Evolutionary conservation across 805 yeast species (phyloP), one percentile per base, ranked within the genome.

Genomic region (Pichia paraexigua): DNA sequence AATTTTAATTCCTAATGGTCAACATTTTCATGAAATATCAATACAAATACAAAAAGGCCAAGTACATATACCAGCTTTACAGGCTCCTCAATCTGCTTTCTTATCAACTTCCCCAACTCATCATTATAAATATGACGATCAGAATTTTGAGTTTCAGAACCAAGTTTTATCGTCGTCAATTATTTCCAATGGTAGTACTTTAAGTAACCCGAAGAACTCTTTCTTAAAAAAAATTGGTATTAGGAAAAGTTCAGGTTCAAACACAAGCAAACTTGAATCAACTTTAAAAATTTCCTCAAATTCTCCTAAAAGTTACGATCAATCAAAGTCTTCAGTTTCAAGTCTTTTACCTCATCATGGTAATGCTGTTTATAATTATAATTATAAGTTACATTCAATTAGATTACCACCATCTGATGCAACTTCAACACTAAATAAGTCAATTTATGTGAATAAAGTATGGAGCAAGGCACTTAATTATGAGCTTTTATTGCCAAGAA

Each of bases 381-480:
- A 64, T 5, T 60, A 63, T 32, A 65, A 69, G 42, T 59, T 78
- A 35, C 82, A 82, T 2, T 73, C 75, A 66, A 75, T 77, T 10
- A 64, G 83, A 49, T 68, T 79, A 1, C 83, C 83, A 1, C 83
- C 83, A 0, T 75, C 79, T 6, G 74, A 76, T 62, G 81, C 82
- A 2, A 74, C 77, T 37, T 75, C 80, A 3, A 76, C 78, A 9
- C 71, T 80, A 7, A 84, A 85, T 61, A 87, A 85, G 61, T 89
- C 95, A 0, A 77, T 87, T 18, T 85, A 82, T 63, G 88, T 87
- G 37, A 85, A 83, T 62, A 74, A 87, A 55, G 74, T 81, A 1
- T 87, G 94, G 94, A 80, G 81, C 58, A 83, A 85, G 50, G 65
- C 88, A 0, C 66, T 87, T 39, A 80, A 81, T 51, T 87, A 87